Percentiles rank a stretch among this genome's conserved stretches.
phyloP scores from a whole-genome alignment of 2,329 filamentous ascomycete genomes.

The Trichophyton mentagrophytes region DNA sequence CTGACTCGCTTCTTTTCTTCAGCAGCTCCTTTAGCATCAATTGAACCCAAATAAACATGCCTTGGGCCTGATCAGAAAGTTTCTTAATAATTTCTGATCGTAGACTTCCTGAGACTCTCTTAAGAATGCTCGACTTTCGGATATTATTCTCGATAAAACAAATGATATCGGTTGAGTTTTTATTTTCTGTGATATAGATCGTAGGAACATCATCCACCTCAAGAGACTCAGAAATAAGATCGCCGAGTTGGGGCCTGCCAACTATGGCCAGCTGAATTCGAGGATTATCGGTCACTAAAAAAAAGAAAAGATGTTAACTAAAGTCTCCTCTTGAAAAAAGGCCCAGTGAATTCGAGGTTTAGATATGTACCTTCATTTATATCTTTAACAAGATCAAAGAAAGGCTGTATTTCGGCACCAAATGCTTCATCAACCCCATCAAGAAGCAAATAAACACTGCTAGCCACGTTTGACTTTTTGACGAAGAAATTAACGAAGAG shows the following conservation, averaged over 20 bases:
- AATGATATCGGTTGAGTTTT: conserved; percentile 33
- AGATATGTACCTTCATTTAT: conserved; percentile 12
- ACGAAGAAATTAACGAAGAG: conserved; percentile 32
- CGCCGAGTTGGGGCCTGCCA: conserved; percentile 33
- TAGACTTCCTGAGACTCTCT: conserved; percentile 20
- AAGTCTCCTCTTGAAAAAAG: not conserved
- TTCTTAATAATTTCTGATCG: conserved; percentile 27
- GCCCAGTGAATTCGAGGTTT: not conserved
- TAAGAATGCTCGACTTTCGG: conserved; percentile 28
- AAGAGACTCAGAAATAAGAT: conserved; percentile 20
- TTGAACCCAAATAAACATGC: conserved; percentile 39
- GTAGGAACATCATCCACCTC: conserved; percentile 22
- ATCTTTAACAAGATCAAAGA: conserved; percentile 27
- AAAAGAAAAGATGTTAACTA: not conserved
- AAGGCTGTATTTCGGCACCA: conserved; percentile 25
- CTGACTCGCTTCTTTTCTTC: conserved; percentile 21
- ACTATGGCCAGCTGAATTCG: conserved; percentile 29
- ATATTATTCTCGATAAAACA: conserved; percentile 34
- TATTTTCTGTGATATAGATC: conserved; percentile 33
- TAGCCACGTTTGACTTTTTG: conserved; percentile 20
- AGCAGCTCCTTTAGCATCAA: conserved; percentile 40
- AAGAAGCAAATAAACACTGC: conserved; percentile 34
- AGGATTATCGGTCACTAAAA: conserved; percentile 11
- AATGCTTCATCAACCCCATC: conserved; percentile 39
- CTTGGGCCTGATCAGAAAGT: conserved; percentile 34